Base-by-base conservation (phyloP, 495 filamentous ascomycete genomes). In the Staphylotrichum longicolle region DNA sequence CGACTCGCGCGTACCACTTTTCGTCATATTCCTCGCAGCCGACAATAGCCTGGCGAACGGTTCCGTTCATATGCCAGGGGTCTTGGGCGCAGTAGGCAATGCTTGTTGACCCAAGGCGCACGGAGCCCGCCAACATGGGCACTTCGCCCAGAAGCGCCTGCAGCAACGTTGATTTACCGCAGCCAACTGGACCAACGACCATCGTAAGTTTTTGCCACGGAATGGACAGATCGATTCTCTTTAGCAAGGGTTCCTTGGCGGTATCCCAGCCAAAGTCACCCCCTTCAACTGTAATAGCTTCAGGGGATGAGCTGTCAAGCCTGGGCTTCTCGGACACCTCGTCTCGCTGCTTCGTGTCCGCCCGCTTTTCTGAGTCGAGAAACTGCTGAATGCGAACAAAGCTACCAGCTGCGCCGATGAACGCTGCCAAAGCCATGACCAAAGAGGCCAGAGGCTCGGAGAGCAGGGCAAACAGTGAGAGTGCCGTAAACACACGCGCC, bases 321-420 rank as follows among this genome's bases (percentile, higher is more conserved):
- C 12, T 37, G 35, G 54, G 34, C 11, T 37, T 46, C 11, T 57
- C 54, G 8, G 42, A n/a, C 33, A 12, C 0, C 8, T 48, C 54
- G 0, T 58, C 10, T 5, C 15, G 12, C 20, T 46, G 32, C 12
- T 66, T 67, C 15, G 51, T 58, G 55, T 71, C 70, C 5, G 59
- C 39, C 11, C 72, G 61, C 57, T 68, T 59, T 9, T 68, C 73
- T 12, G 78, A 78, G 11, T 80, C 70, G 12, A 88, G 67, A 62
- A 85, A 89, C 5, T 76, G 69, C 58, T 87, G 83, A 27, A 88
- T 85, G 7, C 86, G 79, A 27, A 73, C 68, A 60, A 89, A 85
- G 55, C 83, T 86, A 7, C 83, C 84, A 4, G 84, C 66, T 1
- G 80, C 82, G 2, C 79, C 82, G 8, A 79, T 71, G 45, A 85